These are phyloP conservation scores for Trichopus zeylanicus DNA, from an alignment of 116 monocot genomes.

Conservation along the genomic window DNA sequence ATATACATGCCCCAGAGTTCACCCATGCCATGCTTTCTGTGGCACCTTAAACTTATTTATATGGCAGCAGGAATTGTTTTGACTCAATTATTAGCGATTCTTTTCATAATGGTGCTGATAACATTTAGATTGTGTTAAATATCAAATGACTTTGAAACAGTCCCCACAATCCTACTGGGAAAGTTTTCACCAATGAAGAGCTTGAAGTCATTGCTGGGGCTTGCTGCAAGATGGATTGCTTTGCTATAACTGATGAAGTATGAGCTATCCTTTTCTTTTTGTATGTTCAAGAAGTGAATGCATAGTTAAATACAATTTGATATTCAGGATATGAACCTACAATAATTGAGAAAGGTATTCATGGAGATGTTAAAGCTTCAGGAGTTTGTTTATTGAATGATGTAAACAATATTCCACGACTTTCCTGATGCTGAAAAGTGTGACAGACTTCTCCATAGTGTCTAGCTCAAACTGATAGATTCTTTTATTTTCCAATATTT, in stretches of 20 bases:
- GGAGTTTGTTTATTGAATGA: too few relatives aligned
- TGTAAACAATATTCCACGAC: too few relatives aligned
- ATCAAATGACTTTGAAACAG: slow-evolving; percentile 29
- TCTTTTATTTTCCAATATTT: too few relatives aligned
- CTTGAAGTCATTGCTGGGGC: slow-evolving; percentile 71
- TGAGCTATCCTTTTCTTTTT: slow-evolving; percentile 5
- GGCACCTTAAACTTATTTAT: too few relatives aligned
- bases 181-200: slow-evolving; percentile 75
- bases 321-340: not conserved
- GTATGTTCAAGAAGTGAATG: not conserved
- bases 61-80: too few relatives aligned
- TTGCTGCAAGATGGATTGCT: slow-evolving; percentile 58
- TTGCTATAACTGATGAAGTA: slow-evolving; percentile 95
- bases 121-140: not conserved
- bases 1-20: not conserved
- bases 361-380: not conserved
- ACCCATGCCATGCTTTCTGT: too few relatives aligned
- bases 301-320: not conserved
- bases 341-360: not conserved
- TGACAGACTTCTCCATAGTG: too few relatives aligned
- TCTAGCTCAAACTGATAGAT: too few relatives aligned
- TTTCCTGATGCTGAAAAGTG: too few relatives aligned
- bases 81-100: not conserved
- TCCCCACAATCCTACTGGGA: slow-evolving; percentile 97
- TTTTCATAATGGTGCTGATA: slow-evolving; percentile 1